A percentile compares a stretch with the other conserved stretches of the same genome.
Conservation (phyloP, 306 rosid species). For the Coriaria nepalensis region DNA sequence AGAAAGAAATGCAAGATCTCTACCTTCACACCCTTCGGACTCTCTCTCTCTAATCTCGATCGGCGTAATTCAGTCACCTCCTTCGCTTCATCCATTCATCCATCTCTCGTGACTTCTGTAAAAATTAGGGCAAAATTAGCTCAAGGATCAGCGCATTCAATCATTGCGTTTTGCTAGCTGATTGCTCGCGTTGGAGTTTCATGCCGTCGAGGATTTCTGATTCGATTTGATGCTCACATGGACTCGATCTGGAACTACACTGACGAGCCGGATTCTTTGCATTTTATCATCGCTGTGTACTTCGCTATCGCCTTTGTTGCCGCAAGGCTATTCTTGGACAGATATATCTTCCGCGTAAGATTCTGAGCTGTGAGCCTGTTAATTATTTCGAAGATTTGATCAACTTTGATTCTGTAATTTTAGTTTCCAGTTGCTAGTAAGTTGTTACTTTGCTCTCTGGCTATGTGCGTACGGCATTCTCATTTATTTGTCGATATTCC, state of each 20-base stretch:
- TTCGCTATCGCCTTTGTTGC: slow-evolving; percentile 37
- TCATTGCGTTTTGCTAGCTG: slow-evolving; percentile 6
- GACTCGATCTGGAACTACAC: slow-evolving; percentile 38
- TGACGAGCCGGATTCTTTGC: slow-evolving; percentile 29
- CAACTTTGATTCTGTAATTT: background rate
- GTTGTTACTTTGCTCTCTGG: background rate
- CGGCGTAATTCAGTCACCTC: too few species aligned
- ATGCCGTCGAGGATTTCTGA: slow-evolving; percentile 1
- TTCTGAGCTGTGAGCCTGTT: slow-evolving; percentile 1
- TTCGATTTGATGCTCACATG: slow-evolving; percentile 31
- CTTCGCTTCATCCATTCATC: too few species aligned
- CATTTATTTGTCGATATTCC: background rate
- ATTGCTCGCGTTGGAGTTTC: slow-evolving; percentile 3
- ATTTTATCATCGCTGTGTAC: slow-evolving; percentile 49
- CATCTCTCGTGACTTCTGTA: background rate
- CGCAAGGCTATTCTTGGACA: slow-evolving; percentile 56
- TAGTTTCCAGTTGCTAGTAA: background rate
- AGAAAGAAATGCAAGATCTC: slow-evolving; percentile 9
- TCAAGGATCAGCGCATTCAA: slow-evolving; percentile 1
- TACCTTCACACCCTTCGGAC: slow-evolving; percentile 3
- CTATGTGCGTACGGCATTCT: background rate
- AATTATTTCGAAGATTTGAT: too few species aligned
- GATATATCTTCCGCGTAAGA: slow-evolving; percentile 65
- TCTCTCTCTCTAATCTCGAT: background rate
- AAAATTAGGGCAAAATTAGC: slow-evolving; percentile 16